phyloP scores from a whole-genome alignment of 2,329 filamentous ascomycete genomes.

The Trichoderma arundinaceum region DNA sequence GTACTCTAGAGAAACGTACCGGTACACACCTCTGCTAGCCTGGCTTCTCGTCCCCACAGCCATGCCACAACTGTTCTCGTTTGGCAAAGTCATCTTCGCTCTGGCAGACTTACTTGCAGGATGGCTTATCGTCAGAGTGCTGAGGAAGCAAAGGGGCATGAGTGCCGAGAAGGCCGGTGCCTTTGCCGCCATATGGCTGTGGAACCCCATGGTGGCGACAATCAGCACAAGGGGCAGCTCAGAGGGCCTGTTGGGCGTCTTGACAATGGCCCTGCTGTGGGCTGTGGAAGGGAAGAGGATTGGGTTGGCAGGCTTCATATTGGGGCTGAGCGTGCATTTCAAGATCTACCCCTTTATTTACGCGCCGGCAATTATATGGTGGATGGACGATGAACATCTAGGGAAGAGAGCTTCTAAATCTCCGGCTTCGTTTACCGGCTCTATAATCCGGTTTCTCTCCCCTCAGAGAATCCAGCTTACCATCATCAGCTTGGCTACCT shows the following conservation, averaged over 20 bases:
- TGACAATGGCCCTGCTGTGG: constrained; percentile 85
- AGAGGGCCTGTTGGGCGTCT: constrained; percentile 84
- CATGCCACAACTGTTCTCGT: constrained; percentile 70
- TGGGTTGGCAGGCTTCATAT: constrained; percentile 70
- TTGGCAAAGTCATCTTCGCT: constrained; percentile 87
- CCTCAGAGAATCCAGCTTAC: constrained; percentile 62
- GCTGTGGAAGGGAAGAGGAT: constrained; percentile 70
- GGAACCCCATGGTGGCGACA: constrained; percentile 97
- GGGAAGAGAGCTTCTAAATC: constrained; percentile 31
- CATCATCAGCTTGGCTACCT: constrained; percentile 71
- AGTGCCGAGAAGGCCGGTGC: constrained; percentile 63
- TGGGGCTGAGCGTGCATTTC: constrained; percentile 90
- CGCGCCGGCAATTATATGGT: constrained; percentile 79
- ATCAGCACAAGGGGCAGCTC: constrained; percentile 96
- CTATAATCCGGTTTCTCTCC: constrained; percentile 55
- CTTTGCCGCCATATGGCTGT: constrained; percentile 86
- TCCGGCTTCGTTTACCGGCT: constrained; percentile 36
- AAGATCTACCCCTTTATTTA: constrained; percentile 99
- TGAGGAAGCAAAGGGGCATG: constrained; percentile 52
- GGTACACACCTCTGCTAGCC: constrained; percentile 91
- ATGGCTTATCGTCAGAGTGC: constrained; percentile 66
- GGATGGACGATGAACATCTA: constrained; percentile 68
- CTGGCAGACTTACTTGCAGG: constrained; percentile 83
- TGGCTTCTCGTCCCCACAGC: constrained; percentile 86
- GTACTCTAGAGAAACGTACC: constrained; percentile 90